A percentile compares a stretch with the other conserved stretches of the same genome.
Evolutionary conservation across 257 asterid species (phyloP).

Genomic region (Przewalskia tangutica): DNA sequence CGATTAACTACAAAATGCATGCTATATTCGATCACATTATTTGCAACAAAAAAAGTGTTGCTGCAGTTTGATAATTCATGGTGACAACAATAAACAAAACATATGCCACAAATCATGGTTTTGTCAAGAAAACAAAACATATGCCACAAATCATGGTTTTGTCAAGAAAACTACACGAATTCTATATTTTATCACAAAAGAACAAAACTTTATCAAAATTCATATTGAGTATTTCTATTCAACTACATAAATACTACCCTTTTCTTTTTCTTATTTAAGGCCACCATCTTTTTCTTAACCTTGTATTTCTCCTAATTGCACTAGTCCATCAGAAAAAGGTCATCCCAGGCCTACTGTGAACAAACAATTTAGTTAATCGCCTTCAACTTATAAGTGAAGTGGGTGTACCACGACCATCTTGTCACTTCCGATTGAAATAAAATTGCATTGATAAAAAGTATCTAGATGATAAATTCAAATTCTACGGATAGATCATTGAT

Average conservation of each 20-base stretch:
- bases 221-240: neutral
- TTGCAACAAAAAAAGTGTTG: neutral
- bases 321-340: too few relatives aligned
- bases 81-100: neutral
- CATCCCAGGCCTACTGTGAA: neutral
- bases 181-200: too few relatives aligned
- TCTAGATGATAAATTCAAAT: neutral
- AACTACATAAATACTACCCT: neutral
- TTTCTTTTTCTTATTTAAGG: neutral
- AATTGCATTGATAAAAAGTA: neutral
- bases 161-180: neutral
- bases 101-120: neutral
- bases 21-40: neutral
- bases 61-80: neutral
- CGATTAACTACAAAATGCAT: constrained; percentile 40
- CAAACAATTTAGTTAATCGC: neutral
- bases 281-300: neutral
- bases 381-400: neutral
- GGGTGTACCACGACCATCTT: neutral
- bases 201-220: neutral
- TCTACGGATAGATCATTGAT: neutral
- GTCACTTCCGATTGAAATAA: neutral
- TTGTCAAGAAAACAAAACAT: neutral
- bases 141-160: neutral
- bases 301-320: neutral